These are phyloP conservation scores for Amanita polypyramis DNA, from an alignment of 768 basidiomycete genomes.

Conservation along the genomic window DNA sequence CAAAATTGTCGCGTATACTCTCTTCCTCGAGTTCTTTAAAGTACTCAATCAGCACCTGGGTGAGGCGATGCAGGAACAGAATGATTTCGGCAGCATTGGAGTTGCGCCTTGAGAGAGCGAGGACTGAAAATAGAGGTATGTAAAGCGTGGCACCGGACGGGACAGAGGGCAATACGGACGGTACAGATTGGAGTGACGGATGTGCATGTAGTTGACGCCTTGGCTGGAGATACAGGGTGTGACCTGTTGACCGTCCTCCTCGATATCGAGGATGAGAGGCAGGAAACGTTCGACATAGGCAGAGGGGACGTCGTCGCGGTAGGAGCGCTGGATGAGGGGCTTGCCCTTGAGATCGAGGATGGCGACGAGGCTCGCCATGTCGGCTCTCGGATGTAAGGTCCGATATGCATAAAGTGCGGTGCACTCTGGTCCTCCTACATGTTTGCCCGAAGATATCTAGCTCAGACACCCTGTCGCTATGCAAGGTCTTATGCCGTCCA, in stretches of 20 bases:
- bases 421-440: not conserved
- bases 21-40: conserved; percentile 99
- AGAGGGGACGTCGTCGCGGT: conserved; percentile 88
- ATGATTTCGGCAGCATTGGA: conserved; percentile 93
- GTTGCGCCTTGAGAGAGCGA: conserved; percentile 93
- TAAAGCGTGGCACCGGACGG: not conserved
- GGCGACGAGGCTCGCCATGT: conserved; percentile 63
- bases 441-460: not conserved
- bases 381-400: conserved; percentile 7
- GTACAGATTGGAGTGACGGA: conserved; percentile 95
- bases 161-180: conserved; percentile 39
- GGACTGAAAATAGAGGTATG: conserved; percentile 40
- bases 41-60: conserved; percentile 91
- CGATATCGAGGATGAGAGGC: conserved; percentile 87
- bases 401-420: not conserved
- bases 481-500: conserved; percentile 10
- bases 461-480: not conserved
- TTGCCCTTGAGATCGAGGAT: conserved; percentile 99
- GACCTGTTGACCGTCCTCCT: conserved; percentile 94
- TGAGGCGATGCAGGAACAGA: conserved; percentile 90
- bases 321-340: conserved; percentile 91
- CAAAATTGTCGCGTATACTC: conserved; percentile 98
- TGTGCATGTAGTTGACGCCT: conserved; percentile 98
- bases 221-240: conserved; percentile 94
- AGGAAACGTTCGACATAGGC: conserved; percentile 90